Conservation (phyloP, 441 rosid genomes). For the Populus hybrid region DNA sequence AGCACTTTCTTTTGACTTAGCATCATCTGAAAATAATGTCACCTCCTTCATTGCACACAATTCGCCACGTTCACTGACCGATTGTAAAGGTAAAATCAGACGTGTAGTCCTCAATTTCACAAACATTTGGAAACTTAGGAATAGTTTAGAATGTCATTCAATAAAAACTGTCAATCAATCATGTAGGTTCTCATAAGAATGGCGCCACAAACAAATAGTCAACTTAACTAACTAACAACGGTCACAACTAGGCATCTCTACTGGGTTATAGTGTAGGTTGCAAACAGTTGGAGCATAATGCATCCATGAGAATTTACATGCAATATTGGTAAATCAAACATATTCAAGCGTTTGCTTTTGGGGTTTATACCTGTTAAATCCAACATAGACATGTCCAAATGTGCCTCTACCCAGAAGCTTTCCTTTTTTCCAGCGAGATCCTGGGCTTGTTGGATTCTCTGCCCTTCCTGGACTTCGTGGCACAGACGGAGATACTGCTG, state of each 20-base stretch:
- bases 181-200: neutral
- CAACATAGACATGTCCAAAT: constrained; percentile 89
- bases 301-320: neutral
- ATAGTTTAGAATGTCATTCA: neutral
- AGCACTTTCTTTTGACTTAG: constrained; percentile 76
- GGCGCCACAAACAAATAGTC: neutral
- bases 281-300: neutral
- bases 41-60: constrained; percentile 99
- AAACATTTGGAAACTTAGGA: constrained; percentile 1
- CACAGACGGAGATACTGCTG: too few species aligned
- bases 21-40: constrained; percentile 74
- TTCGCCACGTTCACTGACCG: constrained; percentile 74
- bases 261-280: neutral
- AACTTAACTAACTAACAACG: too few species aligned
- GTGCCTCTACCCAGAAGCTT: constrained; percentile 47
- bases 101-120: constrained; percentile 16
- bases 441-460: too few species aligned
- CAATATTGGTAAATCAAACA: neutral
- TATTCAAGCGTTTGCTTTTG: neutral
- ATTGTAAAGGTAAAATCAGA: constrained; percentile 16
- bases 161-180: neutral
- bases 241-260: too few species aligned
- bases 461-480: too few species aligned
- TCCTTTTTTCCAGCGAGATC: too few species aligned
- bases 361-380: constrained; percentile 68